Conservation (phyloP, 2,329 filamentous ascomycete species). For the Scolecobasidium constrictum region DNA sequence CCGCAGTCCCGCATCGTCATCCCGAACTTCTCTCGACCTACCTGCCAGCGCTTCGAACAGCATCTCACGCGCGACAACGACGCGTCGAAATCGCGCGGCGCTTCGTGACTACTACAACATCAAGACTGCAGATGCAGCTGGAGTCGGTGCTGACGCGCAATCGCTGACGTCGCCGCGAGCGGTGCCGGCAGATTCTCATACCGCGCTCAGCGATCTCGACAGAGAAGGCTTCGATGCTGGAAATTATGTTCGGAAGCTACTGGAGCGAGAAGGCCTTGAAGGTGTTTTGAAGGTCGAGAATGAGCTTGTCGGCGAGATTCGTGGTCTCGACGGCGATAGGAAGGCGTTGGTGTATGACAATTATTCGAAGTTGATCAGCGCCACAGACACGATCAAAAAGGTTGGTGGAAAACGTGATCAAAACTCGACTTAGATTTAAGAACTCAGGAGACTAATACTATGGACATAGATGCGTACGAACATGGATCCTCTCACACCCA, state of each 20-base stretch:
- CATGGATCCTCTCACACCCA: slow-evolving; percentile 69
- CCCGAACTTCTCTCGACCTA: slow-evolving; percentile 9
- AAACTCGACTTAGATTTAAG: background rate
- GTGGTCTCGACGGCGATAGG: slow-evolving; percentile 86
- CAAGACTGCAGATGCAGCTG: slow-evolving; percentile 35
- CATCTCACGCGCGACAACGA: slow-evolving; percentile 4
- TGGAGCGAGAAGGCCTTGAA: slow-evolving; percentile 53
- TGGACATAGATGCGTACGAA: slow-evolving; percentile 56
- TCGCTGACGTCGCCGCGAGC: background rate
- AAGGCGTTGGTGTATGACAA: slow-evolving; percentile 98
- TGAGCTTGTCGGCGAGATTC: slow-evolving; percentile 53
- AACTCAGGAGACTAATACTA: background rate
- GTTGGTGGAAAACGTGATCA: slow-evolving; percentile 24
- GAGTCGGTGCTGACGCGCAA: slow-evolving; percentile 16
- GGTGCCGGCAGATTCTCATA: background rate
- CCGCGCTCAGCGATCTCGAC: slow-evolving; percentile 57
- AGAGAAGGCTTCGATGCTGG: slow-evolving; percentile 59
- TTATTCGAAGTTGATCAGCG: slow-evolving; percentile 92
- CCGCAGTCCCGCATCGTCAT: slow-evolving; percentile 6
- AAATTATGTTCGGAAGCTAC: slow-evolving; percentile 51
- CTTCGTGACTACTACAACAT: slow-evolving; percentile 94
- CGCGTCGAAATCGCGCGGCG: slow-evolving; percentile 66
- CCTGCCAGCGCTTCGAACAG: background rate
- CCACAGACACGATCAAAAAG: slow-evolving; percentile 88
- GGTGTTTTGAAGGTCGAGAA: slow-evolving; percentile 62